Conservation (phyloP, 805 yeast species). For the Schizosaccharomyces osmophilus region DNA sequence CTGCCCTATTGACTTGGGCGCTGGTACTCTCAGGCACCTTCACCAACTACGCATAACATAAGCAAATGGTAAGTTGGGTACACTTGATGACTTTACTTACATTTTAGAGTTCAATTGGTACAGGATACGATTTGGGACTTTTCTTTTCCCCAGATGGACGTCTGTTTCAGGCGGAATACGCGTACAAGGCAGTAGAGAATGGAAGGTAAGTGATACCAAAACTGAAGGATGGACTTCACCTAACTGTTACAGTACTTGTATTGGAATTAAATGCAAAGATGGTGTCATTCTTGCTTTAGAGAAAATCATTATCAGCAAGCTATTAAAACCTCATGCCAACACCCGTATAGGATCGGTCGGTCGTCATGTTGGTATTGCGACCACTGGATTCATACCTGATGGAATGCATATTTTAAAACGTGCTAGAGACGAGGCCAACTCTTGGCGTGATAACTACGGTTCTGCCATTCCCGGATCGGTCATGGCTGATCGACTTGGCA, state of each 20-base stretch:
- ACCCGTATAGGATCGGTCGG: conserved; percentile 81
- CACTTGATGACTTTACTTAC: not conserved
- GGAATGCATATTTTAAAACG: conserved; percentile 81
- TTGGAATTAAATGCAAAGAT: conserved; percentile 77
- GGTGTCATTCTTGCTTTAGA: conserved; percentile 97
- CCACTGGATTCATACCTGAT: conserved; percentile 87
- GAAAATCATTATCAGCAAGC: conserved; percentile 63
- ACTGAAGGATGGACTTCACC: not conserved
- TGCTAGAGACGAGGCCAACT: conserved; percentile 74
- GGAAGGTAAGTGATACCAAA: conserved; percentile 23
- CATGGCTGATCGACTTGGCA: conserved; percentile 66
- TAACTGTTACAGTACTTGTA: conserved; percentile 36
- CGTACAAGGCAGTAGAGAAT: conserved; percentile 89
- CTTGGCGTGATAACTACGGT: conserved; percentile 54
- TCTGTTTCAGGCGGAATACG: conserved; percentile 94
- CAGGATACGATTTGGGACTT: conserved; percentile 87
- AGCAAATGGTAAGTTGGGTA: not conserved
- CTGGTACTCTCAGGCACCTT: not conserved
- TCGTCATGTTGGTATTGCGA: conserved; percentile 79
- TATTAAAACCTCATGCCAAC: conserved; percentile 73
- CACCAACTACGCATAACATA: not conserved
- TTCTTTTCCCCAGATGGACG: conserved; percentile 51
- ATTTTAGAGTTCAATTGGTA: conserved; percentile 61
- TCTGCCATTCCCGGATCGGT: conserved; percentile 57
- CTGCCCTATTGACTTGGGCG: not conserved